These are phyloP conservation scores for Leishmania tarentolae DNA, from an alignment of 208 protist genomes.

Conservation along the genomic window DNA sequence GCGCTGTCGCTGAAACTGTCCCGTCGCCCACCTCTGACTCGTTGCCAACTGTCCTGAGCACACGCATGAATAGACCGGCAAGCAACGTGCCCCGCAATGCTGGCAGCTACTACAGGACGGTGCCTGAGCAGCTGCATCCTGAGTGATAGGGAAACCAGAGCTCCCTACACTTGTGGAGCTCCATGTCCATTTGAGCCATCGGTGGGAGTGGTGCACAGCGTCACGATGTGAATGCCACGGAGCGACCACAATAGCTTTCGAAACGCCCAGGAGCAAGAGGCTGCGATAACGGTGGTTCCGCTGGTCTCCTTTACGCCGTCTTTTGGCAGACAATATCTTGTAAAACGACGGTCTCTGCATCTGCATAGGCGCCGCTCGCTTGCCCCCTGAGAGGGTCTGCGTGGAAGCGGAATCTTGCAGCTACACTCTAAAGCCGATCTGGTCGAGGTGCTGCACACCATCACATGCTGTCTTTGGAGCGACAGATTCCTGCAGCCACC, in stretches of 20 bases:
- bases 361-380: slow-evolving; percentile 32
- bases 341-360: slow-evolving; percentile 18
- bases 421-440: slow-evolving; percentile 39
- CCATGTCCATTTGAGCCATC: too few relatives aligned
- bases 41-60: slow-evolving; percentile 16
- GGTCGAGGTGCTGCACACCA: slow-evolving; percentile 48
- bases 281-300: neutral
- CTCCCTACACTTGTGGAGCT: too few relatives aligned
- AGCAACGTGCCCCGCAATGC: slow-evolving; percentile 24
- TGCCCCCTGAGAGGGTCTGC: slow-evolving; percentile 21
- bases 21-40: slow-evolving; percentile 9
- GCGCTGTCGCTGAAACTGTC: slow-evolving; percentile 9
- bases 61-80: neutral
- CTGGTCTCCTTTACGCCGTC: neutral
- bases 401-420: slow-evolving; percentile 32
- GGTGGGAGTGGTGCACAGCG: neutral
- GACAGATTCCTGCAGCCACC: slow-evolving; percentile 32
- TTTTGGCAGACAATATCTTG: neutral
- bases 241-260: neutral
- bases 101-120: slow-evolving; percentile 27
- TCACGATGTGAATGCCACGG: too few relatives aligned
- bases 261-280: neutral
- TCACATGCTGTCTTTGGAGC: slow-evolving; percentile 34
- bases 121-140: slow-evolving; percentile 17
- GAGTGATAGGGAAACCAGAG: neutral